phyloP scores from a whole-genome alignment of 1,284 basidiomycete genomes.

The Ganoderma lingzhi region DNA sequence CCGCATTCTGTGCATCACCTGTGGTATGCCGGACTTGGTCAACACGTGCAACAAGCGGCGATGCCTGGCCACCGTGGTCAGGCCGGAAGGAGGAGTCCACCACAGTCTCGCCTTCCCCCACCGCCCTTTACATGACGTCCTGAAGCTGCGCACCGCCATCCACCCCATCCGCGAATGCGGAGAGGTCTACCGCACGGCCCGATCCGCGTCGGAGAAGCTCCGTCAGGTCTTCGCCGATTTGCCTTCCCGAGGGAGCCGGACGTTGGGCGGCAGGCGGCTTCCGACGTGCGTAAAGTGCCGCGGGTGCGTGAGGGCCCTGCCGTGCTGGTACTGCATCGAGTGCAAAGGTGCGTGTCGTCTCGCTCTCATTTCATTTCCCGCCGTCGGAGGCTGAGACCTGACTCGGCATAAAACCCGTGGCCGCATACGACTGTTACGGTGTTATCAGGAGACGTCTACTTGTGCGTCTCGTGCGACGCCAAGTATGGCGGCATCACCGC shows the following conservation, averaged over 20 bases:
- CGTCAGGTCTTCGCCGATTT: not conserved
- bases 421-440: no score
- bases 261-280: not conserved
- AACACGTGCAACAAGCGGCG: slow-evolving; percentile 10
- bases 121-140: slow-evolving; percentile 3
- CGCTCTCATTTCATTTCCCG: no score
- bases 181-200: not conserved
- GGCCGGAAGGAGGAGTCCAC: not conserved
- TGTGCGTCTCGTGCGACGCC: slow-evolving; percentile 10
- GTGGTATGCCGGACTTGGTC: not conserved
- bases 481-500: slow-evolving; percentile 8
- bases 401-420: no score
- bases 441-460: not conserved
- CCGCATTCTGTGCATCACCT: slow-evolving; percentile 15
- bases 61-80: not conserved
- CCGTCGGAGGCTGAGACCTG: no score
- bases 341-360: slow-evolving; percentile 15
- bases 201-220: not conserved
- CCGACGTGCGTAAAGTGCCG: slow-evolving; percentile 1
- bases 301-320: not conserved
- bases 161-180: slow-evolving; percentile 5
- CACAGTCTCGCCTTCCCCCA: slow-evolving; percentile 1
- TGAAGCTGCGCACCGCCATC: slow-evolving; percentile 11
- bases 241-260: not conserved
- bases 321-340: slow-evolving; percentile 27